Evolutionary conservation across 2,329 filamentous ascomycete genomes (phyloP).

Genomic region (Ambrosiella cleistominuta): DNA sequence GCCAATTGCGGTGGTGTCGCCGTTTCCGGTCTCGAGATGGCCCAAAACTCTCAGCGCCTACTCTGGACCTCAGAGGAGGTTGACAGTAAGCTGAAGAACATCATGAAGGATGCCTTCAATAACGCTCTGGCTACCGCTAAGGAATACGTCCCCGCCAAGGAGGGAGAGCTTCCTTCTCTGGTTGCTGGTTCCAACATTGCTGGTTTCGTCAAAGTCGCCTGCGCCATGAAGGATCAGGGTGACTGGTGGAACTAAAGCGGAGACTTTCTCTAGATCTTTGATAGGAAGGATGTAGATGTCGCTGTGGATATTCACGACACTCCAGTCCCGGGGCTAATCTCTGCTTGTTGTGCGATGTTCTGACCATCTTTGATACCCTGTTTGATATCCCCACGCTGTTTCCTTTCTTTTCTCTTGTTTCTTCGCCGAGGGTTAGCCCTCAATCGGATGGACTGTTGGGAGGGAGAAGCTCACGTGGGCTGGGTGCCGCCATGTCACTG

Average conservation of each 20-base stretch:
- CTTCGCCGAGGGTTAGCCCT: not conserved
- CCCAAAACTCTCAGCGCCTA: constrained; percentile 82
- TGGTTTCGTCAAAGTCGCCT: constrained; percentile 88
- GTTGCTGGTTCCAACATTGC: constrained; percentile 95
- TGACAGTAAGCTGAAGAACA: constrained; percentile 73
- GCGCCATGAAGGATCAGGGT: constrained; percentile 89
- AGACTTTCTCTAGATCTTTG: not conserved
- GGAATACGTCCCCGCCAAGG: constrained; percentile 62
- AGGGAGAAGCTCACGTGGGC: not conserved
- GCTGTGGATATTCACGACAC: not conserved
- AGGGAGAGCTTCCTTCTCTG: constrained; percentile 74
- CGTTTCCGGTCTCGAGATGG: constrained; percentile 96
- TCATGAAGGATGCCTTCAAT: constrained; percentile 90
- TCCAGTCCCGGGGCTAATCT: not conserved
- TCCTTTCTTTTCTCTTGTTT: not conserved
- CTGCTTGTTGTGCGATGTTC: not conserved
- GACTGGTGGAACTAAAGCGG: constrained; percentile 53
- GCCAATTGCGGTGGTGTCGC: constrained; percentile 96
- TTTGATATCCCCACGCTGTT: not conserved
- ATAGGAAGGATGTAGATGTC: not conserved
- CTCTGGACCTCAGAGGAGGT: constrained; percentile 81
- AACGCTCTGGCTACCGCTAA: constrained; percentile 78
- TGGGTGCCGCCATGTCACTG: not conserved
- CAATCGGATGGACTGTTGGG: not conserved
- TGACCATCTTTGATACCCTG: not conserved